These are phyloP conservation scores for Metahyphopichia silvanorum DNA, from an alignment of 805 yeast genomes.

Conservation along the genomic window DNA sequence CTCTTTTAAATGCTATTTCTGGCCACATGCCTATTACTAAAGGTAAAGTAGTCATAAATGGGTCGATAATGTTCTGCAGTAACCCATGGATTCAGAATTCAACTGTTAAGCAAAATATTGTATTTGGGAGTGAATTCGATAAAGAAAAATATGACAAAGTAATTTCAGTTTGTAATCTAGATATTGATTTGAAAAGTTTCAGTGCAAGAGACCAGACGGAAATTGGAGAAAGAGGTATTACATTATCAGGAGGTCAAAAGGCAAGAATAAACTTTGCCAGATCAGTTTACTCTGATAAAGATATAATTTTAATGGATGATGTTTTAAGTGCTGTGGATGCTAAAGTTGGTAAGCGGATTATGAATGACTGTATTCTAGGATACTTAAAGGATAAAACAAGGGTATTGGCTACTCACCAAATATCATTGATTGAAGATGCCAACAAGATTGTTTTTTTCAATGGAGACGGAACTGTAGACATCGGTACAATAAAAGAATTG, in stretches of 20 bases:
- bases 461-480: constrained; percentile 54
- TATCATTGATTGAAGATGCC: constrained; percentile 64
- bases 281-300: constrained; percentile 68
- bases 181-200: constrained; percentile 57
- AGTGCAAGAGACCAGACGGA: constrained; percentile 75
- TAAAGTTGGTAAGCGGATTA: constrained; percentile 74
- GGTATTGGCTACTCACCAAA: constrained; percentile 77
- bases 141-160: constrained; percentile 49
- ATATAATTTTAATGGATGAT: constrained; percentile 68
- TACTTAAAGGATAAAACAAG: constrained; percentile 56
- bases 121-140: constrained; percentile 58
- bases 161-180: constrained; percentile 61
- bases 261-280: constrained; percentile 76
- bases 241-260: constrained; percentile 85
- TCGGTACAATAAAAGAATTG: constrained; percentile 60
- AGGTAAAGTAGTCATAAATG: constrained; percentile 53
- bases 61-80: constrained; percentile 52
- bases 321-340: constrained; percentile 83
- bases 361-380: constrained; percentile 65
- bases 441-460: constrained; percentile 65
- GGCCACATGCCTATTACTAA: constrained; percentile 58
- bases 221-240: constrained; percentile 82
- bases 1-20: constrained; percentile 63
- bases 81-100: constrained; percentile 83
- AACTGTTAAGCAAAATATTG: constrained; percentile 68